phyloP scores from a whole-genome alignment of 176 grass and related monocot genomes.

The Cocos nucifera region DNA sequence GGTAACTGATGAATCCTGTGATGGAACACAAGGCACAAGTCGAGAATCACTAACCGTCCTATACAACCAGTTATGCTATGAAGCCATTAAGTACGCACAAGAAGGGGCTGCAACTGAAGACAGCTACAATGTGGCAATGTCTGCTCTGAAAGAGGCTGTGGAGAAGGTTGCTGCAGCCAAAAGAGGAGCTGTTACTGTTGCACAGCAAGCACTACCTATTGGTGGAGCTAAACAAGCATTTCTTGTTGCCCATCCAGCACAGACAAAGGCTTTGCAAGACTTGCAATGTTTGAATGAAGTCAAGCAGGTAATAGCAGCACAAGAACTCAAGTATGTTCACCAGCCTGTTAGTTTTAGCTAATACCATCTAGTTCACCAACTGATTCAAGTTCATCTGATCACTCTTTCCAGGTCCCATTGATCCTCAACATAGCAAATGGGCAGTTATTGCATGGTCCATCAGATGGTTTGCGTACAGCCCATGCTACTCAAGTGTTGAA shows the following conservation, averaged over 20 bases:
- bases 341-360: slow-evolving; percentile 27
- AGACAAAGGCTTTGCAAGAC: slow-evolving; percentile 19
- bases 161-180: slow-evolving; percentile 69
- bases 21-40: slow-evolving; percentile 15
- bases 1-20: slow-evolving; percentile 24
- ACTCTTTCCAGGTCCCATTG: slow-evolving; percentile 6
- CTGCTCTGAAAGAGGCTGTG: slow-evolving; percentile 69
- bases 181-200: slow-evolving; percentile 23
- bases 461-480: slow-evolving; percentile 26
- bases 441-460: neutral
- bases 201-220: neutral
- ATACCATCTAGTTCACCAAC: slow-evolving; percentile 33
- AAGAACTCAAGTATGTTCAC: slow-evolving; percentile 27
- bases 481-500: neutral
- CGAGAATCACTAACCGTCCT: slow-evolving; percentile 39
- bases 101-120: slow-evolving; percentile 75
- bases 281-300: slow-evolving; percentile 23
- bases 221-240: slow-evolving; percentile 3
- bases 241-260: slow-evolving; percentile 14
- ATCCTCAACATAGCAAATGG: slow-evolving; percentile 8
- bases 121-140: slow-evolving; percentile 69
- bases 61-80: slow-evolving; percentile 64
- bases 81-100: slow-evolving; percentile 84
- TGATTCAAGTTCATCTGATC: slow-evolving; percentile 31
- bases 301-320: slow-evolving; percentile 11